Evolutionary conservation across 116 monocot species (phyloP).

Genomic region (Phalaenopsis hybrid): DNA sequence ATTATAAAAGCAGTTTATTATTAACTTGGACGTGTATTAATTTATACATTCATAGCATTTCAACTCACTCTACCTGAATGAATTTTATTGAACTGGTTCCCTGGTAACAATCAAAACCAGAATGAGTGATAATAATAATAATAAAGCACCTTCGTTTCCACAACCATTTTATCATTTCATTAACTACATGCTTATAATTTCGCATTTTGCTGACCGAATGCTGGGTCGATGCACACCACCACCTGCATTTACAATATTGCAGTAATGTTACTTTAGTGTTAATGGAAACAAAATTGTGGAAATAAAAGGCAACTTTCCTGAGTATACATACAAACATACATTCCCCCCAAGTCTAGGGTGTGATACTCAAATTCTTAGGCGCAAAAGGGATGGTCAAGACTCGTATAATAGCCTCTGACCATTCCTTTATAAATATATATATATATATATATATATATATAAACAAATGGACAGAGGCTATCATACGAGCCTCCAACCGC

Average conservation of each 20-base stretch:
- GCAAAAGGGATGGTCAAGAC: too few species aligned
- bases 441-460: too few species aligned
- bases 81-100: not conserved
- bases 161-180: not conserved
- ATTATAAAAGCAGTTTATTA: not conserved
- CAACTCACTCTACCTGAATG: not conserved
- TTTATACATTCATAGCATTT: not conserved
- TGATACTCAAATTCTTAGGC: too few species aligned
- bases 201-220: slow-evolving; percentile 38
- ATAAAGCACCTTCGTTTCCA: not conserved
- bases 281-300: not conserved
- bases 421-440: too few species aligned
- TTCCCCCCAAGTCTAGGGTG: too few species aligned
- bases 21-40: not conserved
- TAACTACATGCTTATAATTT: slow-evolving; percentile 31
- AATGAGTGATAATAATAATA: not conserved
- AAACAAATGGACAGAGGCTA: too few species aligned
- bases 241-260: slow-evolving; percentile 34
- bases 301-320: not conserved
- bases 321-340: too few species aligned
- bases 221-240: slow-evolving; percentile 85
- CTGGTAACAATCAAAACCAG: not conserved
- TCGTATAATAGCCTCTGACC: too few species aligned
- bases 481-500: too few species aligned
- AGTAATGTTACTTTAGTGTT: not conserved